These are phyloP conservation scores for Amanita pallidorosea DNA, from an alignment of 768 basidiomycete genomes.

Conservation along the genomic window DNA sequence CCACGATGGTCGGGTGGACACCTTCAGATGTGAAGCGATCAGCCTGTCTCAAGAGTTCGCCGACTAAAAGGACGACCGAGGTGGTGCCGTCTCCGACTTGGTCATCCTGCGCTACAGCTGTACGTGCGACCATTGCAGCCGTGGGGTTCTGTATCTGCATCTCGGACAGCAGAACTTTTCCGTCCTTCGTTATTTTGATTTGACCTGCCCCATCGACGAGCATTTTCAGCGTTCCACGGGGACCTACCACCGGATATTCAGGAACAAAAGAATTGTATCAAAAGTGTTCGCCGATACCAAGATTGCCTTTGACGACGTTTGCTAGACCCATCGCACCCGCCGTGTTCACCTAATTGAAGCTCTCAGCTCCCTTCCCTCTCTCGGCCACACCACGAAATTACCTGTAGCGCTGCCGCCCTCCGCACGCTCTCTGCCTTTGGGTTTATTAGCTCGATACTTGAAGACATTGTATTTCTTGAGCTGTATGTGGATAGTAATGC, in stretches of 20 bases:
- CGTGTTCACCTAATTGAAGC: constrained; percentile 59
- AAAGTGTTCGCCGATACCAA: constrained; percentile 46
- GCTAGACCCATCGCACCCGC: constrained; percentile 96
- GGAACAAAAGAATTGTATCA: constrained; percentile 1
- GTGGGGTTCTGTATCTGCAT: constrained; percentile 99
- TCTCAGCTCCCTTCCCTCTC: background rate
- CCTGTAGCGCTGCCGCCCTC: constrained; percentile 86
- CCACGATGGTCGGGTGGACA: constrained; percentile 94
- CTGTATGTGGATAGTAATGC: background rate
- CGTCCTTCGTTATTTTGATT: constrained; percentile 99
- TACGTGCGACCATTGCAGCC: constrained; percentile 97
- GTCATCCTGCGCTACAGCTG: constrained; percentile 97
- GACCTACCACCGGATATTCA: constrained; percentile 39
- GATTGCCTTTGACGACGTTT: constrained; percentile 92
- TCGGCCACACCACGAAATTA: constrained; percentile 14
- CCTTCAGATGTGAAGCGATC: constrained; percentile 98
- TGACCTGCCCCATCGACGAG: constrained; percentile 96
- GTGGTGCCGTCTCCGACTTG: constrained; percentile 99
- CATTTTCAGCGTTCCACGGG: constrained; percentile 98
- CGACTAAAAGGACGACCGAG: constrained; percentile 91
- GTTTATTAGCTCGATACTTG: constrained; percentile 91
- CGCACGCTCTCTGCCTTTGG: constrained; percentile 92
- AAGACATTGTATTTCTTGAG: constrained; percentile 34
- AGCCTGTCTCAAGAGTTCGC: constrained; percentile 92
- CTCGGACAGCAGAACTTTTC: constrained; percentile 95